These are phyloP conservation scores for Sclerotinia nivalis DNA, from an alignment of 2,329 filamentous ascomycete genomes.

Conservation along the genomic window DNA sequence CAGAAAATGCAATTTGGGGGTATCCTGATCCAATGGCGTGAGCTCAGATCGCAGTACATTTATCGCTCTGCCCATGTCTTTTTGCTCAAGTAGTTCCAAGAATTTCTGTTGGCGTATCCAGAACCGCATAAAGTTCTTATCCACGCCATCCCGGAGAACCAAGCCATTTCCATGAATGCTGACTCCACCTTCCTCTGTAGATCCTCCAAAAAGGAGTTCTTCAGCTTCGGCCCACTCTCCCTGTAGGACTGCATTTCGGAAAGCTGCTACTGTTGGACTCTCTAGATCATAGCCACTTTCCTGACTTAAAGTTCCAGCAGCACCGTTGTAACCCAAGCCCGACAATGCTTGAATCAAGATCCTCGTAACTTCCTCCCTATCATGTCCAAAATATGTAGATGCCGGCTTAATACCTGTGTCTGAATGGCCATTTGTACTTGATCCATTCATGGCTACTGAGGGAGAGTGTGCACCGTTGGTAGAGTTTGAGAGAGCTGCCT, in stretches of 20 bases:
- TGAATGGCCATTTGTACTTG: constrained; percentile 40
- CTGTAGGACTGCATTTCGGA: constrained; percentile 74
- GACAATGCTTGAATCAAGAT: constrained; percentile 88
- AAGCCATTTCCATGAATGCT: constrained; percentile 58
- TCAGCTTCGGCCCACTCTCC: constrained; percentile 89
- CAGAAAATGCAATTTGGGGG: constrained; percentile 73
- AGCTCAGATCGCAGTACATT: constrained; percentile 84
- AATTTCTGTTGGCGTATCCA: constrained; percentile 92
- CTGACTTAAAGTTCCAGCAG: constrained; percentile 71
- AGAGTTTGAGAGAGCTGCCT: constrained; percentile 44
- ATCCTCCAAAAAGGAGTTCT: constrained; percentile 64
- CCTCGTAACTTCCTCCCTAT: constrained; percentile 88
- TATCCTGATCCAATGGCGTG: constrained; percentile 81
- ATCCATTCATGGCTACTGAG: constrained; percentile 55
- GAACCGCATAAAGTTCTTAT: constrained; percentile 80
- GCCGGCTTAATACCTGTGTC: constrained; percentile 28
- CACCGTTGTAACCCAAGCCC: constrained; percentile 81
- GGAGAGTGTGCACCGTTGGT: constrained; percentile 53
- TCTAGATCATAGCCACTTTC: constrained; percentile 90
- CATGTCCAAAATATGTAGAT: constrained; percentile 73
- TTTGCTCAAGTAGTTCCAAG: constrained; percentile 79
- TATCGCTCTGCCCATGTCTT: constrained; percentile 72
- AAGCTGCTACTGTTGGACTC: constrained; percentile 80
- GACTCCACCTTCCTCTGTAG: constrained; percentile 48
- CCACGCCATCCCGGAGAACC: constrained; percentile 71